phyloP scores from a whole-genome alignment of 306 rosid genomes.

The Acacia acuminata region DNA sequence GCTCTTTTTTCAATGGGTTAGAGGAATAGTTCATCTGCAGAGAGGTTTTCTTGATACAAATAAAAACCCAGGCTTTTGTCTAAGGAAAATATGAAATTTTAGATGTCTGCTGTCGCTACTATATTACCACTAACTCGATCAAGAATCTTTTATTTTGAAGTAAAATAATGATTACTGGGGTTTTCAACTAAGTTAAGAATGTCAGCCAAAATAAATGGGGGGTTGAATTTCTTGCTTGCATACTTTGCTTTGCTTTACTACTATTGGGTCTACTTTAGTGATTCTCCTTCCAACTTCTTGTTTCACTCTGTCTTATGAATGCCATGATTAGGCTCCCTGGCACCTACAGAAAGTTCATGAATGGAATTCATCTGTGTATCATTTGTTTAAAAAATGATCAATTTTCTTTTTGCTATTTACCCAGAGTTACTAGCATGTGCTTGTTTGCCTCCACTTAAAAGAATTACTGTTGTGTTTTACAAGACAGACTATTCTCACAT shows the following conservation, averaged over 20 bases:
- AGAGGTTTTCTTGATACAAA: not conserved
- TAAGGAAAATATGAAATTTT: not conserved
- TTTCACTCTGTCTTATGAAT: conserved; percentile 1
- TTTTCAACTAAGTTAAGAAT: not conserved
- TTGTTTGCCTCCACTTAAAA: no score
- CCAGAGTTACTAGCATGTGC: not conserved
- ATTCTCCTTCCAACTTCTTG: conserved; percentile 5
- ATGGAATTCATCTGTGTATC: conserved; percentile 6
- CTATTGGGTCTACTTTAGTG: not conserved
- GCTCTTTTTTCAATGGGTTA: not conserved
- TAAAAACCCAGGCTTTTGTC: conserved; percentile 1
- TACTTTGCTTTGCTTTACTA: conserved; percentile 7
- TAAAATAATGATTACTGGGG: not conserved
- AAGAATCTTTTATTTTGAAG: not conserved
- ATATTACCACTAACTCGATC: no score
- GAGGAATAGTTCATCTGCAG: not conserved
- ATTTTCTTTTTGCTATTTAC: conserved; percentile 5
- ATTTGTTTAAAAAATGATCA: not conserved
- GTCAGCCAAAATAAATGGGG: not conserved
- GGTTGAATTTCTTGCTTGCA: not conserved
- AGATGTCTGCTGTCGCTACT: not conserved
- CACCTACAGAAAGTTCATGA: not conserved
- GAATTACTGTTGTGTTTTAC: no score
- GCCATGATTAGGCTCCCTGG: not conserved
- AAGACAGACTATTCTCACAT: no score